phyloP scores from a whole-genome alignment of 1,284 basidiomycete species.

The Moesziomyces aphidis region DNA sequence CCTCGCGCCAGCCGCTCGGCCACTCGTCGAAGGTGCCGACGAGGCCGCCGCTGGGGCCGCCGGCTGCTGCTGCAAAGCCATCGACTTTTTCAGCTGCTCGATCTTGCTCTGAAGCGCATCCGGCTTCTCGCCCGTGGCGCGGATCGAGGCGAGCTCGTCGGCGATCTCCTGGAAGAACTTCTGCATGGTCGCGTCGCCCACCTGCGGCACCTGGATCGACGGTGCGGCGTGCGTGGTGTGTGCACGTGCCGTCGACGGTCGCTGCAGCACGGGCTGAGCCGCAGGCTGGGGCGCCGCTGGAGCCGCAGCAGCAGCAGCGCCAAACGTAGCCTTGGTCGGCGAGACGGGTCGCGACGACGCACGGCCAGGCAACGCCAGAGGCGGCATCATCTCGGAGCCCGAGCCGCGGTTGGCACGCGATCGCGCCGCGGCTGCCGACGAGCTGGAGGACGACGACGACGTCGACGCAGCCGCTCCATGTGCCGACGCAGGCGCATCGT shows the following conservation, averaged over 20 bases:
- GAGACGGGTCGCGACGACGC: conserved; percentile 49
- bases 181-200: conserved; percentile 77
- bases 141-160: conserved; percentile 79
- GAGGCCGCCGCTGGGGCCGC: conserved; percentile 12
- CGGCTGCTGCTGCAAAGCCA: conserved; percentile 42
- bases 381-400: conserved; percentile 42
- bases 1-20: conserved; percentile 14
- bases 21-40: conserved; percentile 4
- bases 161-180: conserved; percentile 84
- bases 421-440: conserved; percentile 18
- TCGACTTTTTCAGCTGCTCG: conserved; percentile 68
- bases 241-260: conserved; percentile 44
- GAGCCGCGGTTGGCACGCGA: conserved; percentile 30
- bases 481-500: conserved; percentile 23
- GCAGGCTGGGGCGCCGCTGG: conserved; percentile 18
- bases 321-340: conserved; percentile 40
- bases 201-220: conserved; percentile 47
- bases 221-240: conserved; percentile 56
- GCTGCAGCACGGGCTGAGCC: conserved; percentile 12
- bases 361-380: conserved; percentile 34
- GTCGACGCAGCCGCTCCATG: conserved; percentile 15
- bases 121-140: conserved; percentile 52
- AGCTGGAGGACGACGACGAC: conserved; percentile 15
- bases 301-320: conserved; percentile 3
- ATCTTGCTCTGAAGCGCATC: conserved; percentile 70